These are phyloP conservation scores for Cinnamomum micranthum DNA, from an alignment of 164 flowering plant species.

Conservation along the genomic window DNA sequence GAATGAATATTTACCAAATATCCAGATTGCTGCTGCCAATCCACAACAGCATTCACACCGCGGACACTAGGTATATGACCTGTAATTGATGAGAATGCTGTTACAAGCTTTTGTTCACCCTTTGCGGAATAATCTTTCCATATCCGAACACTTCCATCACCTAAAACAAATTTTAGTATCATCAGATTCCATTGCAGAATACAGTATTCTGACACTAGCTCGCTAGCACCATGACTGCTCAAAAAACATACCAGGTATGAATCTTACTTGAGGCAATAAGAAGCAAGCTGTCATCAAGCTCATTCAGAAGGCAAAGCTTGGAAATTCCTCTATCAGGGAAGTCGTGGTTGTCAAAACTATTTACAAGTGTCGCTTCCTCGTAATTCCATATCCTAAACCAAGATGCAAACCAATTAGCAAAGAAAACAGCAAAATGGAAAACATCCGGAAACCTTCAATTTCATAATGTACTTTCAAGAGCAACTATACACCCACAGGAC, in stretches of 20 bases:
- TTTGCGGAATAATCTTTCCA: conserved; percentile 78
- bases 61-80: conserved; percentile 79
- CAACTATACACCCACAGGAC: no score
- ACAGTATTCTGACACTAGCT: conserved; percentile 7
- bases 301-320: conserved; percentile 87
- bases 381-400: conserved; percentile 82
- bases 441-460: no score
- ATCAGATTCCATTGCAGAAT: neutral
- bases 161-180: conserved; percentile 27
- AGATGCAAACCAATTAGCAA: neutral
- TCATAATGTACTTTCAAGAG: no score
- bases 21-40: conserved; percentile 99
- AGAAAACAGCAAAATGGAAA: no score
- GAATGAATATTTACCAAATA: conserved; percentile 51
- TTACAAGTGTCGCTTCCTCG: conserved; percentile 59
- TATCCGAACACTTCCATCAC: conserved; percentile 86
- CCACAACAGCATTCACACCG: conserved; percentile 81
- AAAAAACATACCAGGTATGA: conserved; percentile 18
- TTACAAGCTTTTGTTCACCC: conserved; percentile 80
- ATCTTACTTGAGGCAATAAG: conserved; percentile 91
- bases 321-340: conserved; percentile 87
- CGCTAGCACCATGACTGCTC: conserved; percentile 11
- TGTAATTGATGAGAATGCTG: conserved; percentile 88
- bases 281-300: conserved; percentile 93
- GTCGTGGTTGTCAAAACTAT: conserved; percentile 80